Percentiles rank a stretch among this genome's conserved stretches.
phyloP scores from a whole-genome alignment of 1,284 basidiomycete genomes.

The Sphaerobolus stellatus region DNA sequence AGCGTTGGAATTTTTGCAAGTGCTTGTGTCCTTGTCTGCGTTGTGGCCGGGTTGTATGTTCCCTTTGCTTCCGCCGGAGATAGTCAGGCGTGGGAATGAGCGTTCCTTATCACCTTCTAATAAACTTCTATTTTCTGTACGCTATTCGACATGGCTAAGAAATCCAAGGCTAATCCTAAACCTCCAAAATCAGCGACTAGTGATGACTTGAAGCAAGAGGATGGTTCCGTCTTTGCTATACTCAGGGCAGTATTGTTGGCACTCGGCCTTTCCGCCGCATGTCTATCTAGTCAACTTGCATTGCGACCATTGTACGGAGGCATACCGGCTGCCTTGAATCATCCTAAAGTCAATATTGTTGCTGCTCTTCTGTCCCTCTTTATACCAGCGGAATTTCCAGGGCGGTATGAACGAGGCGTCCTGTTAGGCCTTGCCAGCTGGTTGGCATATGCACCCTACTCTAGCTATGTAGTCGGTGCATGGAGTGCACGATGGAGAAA shows the following conservation, averaged over 20 bases:
- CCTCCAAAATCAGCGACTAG: neutral
- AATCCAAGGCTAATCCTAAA: neutral
- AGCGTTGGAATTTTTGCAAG: slow-evolving; percentile 45
- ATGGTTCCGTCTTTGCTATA: neutral
- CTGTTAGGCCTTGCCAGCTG: slow-evolving; percentile 43
- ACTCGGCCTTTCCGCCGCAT: neutral
- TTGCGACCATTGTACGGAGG: slow-evolving; percentile 10
- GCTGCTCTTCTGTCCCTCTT: slow-evolving; percentile 3
- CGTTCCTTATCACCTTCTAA: neutral
- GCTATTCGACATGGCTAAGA: slow-evolving; percentile 6
- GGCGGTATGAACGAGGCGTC: slow-evolving; percentile 20
- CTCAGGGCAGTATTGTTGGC: neutral
- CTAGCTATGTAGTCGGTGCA: slow-evolving; percentile 61
- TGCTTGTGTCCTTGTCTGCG: slow-evolving; percentile 38
- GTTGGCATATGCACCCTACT: slow-evolving; percentile 56
- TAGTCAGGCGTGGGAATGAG: no score
- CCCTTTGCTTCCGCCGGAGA: neutral
- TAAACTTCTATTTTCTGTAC: no score
- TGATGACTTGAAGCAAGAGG: neutral
- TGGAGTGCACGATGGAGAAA: slow-evolving; percentile 52
- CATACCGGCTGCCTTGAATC: neutral
- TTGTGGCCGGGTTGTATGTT: slow-evolving; percentile 28
- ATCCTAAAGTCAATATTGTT: neutral
- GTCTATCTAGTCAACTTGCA: slow-evolving; percentile 4
- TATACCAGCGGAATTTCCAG: neutral